Conservation (phyloP, 2,329 filamentous ascomycete genomes). For the Phyllosticta citrichinensis region DNA sequence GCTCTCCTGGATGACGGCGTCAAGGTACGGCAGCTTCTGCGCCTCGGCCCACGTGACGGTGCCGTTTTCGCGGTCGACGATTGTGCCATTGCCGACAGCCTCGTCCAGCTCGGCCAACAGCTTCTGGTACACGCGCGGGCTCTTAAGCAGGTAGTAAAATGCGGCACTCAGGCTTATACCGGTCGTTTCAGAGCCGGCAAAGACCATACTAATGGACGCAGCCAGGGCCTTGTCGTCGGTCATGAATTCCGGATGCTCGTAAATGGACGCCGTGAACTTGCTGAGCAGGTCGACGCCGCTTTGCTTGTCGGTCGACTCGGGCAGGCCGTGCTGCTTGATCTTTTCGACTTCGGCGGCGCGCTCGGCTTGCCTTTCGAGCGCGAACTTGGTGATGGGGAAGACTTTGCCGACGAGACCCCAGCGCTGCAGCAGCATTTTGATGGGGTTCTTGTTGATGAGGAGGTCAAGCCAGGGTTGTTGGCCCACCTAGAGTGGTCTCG, state of each 20-base stretch:
- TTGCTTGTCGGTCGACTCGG: conserved; percentile 16
- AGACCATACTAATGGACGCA: conserved; percentile 60
- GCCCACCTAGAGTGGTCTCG: conserved; percentile 42
- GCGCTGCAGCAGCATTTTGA: conserved; percentile 57
- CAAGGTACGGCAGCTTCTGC: conserved; percentile 63
- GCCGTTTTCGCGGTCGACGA: conserved; percentile 37
- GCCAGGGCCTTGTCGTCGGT: conserved; percentile 58
- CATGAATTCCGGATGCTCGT: conserved; percentile 62
- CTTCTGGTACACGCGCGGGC: conserved; percentile 44
- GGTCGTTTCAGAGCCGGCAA: conserved; percentile 71
- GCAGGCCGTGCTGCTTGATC: conserved; percentile 33
- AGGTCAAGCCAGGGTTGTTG: conserved; percentile 65
- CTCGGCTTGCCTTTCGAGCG: conserved; percentile 55
- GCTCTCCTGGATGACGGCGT: conserved; percentile 68
- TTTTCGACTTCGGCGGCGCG: conserved; percentile 46
- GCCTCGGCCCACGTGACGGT: conserved; percentile 60
- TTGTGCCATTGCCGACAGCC: conserved; percentile 42
- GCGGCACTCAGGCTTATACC: conserved; percentile 62
- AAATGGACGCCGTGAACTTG: conserved; percentile 61
- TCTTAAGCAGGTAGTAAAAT: conserved; percentile 64
- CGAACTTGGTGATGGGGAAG: conserved; percentile 65
- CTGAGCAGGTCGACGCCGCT: conserved; percentile 51
- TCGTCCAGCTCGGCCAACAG: conserved; percentile 54
- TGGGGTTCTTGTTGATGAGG: conserved; percentile 63
- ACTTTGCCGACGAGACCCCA: conserved; percentile 58